A percentile compares a stretch with the other conserved stretches of the same genome.
Conservation (phyloP, 2,329 filamentous ascomycete species). For the Trichoderma koningiopsis region DNA sequence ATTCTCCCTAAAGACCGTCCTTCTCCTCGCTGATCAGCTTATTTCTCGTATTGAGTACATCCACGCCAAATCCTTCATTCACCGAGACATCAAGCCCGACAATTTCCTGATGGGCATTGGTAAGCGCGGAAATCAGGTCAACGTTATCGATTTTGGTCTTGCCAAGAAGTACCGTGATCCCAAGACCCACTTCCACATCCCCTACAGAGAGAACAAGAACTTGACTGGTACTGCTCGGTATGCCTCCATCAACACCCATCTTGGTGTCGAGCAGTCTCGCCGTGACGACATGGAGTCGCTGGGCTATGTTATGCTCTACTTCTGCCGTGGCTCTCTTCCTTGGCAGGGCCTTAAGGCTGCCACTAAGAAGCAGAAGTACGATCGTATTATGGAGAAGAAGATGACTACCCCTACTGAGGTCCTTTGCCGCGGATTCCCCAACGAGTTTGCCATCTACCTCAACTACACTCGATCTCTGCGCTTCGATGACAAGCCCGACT, state of each 20-base stretch:
- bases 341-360: slow-evolving; percentile 99
- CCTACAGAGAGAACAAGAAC: slow-evolving; percentile 99
- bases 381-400: slow-evolving; percentile 99
- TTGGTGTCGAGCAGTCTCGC: slow-evolving; percentile 97
- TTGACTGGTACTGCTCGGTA: slow-evolving; percentile 98
- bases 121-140: slow-evolving; percentile 99
- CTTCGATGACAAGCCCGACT: slow-evolving; percentile 99
- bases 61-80: slow-evolving; percentile 98
- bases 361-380: slow-evolving; percentile 99
- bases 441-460: slow-evolving; percentile 98
- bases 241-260: slow-evolving; percentile 97
- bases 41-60: slow-evolving; percentile 99
- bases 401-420: slow-evolving; percentile 99
- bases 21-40: slow-evolving; percentile 94
- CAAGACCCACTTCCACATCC: slow-evolving; percentile 99
- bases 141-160: slow-evolving; percentile 97
- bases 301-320: slow-evolving; percentile 99
- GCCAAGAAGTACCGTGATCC: slow-evolving; percentile 99
- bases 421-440: slow-evolving; percentile 97
- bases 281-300: slow-evolving; percentile 99
- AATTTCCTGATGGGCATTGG: slow-evolving; percentile 99
- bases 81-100: slow-evolving; percentile 99
- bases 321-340: slow-evolving; percentile 96
- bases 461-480: slow-evolving; percentile 99
- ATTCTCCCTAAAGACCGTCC: slow-evolving; percentile 97